Evolutionary conservation across 148 eudicot species (phyloP).

Genomic region (Agrostemma githago): DNA sequence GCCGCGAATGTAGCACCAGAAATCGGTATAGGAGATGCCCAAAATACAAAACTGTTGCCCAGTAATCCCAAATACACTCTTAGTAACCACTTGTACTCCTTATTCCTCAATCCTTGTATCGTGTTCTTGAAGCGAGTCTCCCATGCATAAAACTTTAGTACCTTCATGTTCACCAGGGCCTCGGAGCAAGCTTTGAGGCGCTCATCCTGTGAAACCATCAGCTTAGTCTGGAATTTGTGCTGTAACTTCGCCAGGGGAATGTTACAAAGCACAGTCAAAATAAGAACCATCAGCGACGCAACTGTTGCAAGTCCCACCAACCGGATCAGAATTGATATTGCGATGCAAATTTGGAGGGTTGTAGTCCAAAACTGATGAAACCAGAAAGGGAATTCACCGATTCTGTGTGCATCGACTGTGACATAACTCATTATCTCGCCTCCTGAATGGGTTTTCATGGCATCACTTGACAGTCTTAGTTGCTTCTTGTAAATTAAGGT

Average conservation of each 20-base stretch:
- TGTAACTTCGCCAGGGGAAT: constrained; percentile 60
- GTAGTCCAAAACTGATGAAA: constrained; percentile 77
- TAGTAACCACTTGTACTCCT: constrained; percentile 50
- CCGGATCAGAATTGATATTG: constrained; percentile 43
- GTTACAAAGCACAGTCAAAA: constrained; percentile 55
- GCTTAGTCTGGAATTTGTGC: constrained; percentile 52
- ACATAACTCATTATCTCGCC: constrained; percentile 79
- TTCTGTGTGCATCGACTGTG: constrained; percentile 61
- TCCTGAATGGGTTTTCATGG: constrained; percentile 51
- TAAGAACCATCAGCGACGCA: constrained; percentile 43
- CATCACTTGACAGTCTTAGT: constrained; percentile 49
- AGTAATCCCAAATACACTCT: constrained; percentile 50
- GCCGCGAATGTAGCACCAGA: constrained; percentile 67
- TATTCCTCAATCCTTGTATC: constrained; percentile 42
- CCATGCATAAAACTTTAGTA: constrained; percentile 75
- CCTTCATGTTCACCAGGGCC: constrained; percentile 81
- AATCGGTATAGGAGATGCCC: constrained; percentile 61
- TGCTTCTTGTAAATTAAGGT: constrained; percentile 74
- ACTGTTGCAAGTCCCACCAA: constrained; percentile 54
- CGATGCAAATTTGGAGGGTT: constrained; percentile 52
- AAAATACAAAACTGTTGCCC: constrained; percentile 46
- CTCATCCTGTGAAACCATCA: constrained; percentile 61
- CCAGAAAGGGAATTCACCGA: constrained; percentile 81
- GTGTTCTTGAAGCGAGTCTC: constrained; percentile 59
- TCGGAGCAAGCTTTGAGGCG: constrained; percentile 54